Base-by-base conservation (phyloP, 495 filamentous ascomycete genomes). In the Evansstolkia leycettana region DNA sequence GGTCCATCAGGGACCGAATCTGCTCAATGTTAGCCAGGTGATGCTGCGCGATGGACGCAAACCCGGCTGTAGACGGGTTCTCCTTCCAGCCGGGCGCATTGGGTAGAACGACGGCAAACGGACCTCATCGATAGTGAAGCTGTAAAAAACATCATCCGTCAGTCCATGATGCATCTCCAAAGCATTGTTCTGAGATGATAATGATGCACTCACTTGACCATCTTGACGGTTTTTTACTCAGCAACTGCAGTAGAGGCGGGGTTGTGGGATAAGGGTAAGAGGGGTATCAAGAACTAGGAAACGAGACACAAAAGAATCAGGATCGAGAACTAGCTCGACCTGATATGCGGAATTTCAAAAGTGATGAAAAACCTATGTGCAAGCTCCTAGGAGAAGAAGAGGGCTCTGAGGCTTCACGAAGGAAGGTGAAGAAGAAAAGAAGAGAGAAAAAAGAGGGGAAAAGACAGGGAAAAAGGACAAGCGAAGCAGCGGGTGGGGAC, bases 91-190 rank as follows among this genome's bases (percentile, higher is more conserved):
- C n/a, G n/a, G n/a, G n/a, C n/a, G n/a, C n/a, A n/a, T n/a, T n/a
- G n/a, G n/a, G n/a, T n/a, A n/a, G n/a, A n/a, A n/a, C n/a, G n/a
- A n/a, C n/a, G n/a, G n/a, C 4, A 23, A 23, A 58, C 62, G 55
- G 60, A 77, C 85, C 78, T 94, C 85, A 60, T 95, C 87, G 69
- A 94, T 78, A 58, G 90, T 98, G 79, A 98, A 98, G 81, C 89
- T 98, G 59, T 67, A 45, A 40, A 39, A 27, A 33, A 33, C 12
- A 37, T 37, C 34, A 50, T 64, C 52, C 58, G 55, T 8, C 15
- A 32, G 25, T 35, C 29, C 32, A 28, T 10, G n/a, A n/a, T 15
- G 1, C n/a, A n/a, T n/a, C n/a, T n/a, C n/a, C n/a, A n/a, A n/a
- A n/a, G n/a, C n/a, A 26, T 15, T 5, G 23, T n/a, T n/a, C n/a